Base-by-base conservation (phyloP, 2,329 filamentous ascomycete species). In the Didymella keratinophila region DNA sequence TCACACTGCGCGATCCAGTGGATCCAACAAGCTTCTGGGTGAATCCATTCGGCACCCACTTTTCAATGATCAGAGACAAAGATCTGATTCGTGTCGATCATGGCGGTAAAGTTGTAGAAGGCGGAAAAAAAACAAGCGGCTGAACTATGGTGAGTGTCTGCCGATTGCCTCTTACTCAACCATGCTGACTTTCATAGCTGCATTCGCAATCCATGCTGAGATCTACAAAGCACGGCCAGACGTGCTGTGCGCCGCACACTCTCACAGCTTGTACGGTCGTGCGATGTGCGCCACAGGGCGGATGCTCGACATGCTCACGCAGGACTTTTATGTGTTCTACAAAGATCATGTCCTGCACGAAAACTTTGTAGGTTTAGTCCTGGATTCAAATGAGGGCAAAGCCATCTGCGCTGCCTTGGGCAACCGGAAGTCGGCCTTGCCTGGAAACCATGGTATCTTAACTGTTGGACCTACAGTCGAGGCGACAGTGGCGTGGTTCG, bases 401-500 rank as follows among this genome's bases (percentile, higher is more conserved):
- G 14, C 32, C 32, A 36, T 36, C 32, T 36, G 32, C 14, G 32
- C 32, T 36, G 32, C 32, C 32, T 7, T 36, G 14, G 32, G 14
- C 32, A 18, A 36, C 32, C 32, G 32, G 8, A 36, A 36, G 32
- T 23, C 46, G 10, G 23, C 36, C 23, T 16, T 36, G 32, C 16
- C 28, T 9, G 46, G 45, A n/a, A 48, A 48, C 7, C 20, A 48
- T 14, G 32, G 32, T 18, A 48, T 37, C 8, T 4, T 48, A 32
- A 25, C 46, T 8, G 34, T 49, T 12, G 21, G 46, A 14, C 32
- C 34, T 16, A 49, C 34, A 8, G 28, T 39, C 5, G 80, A 82
- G 52, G 81, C 79, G 32, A 69, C 77, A 0, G 73, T 81, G 0
- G 80, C 78, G 58, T 82, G 79, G 79, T 83, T 82, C 56, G 71